Evolutionary conservation across 1,139 yeast genomes (phyloP).

Genomic region (Yamadazyma buinensis): DNA sequence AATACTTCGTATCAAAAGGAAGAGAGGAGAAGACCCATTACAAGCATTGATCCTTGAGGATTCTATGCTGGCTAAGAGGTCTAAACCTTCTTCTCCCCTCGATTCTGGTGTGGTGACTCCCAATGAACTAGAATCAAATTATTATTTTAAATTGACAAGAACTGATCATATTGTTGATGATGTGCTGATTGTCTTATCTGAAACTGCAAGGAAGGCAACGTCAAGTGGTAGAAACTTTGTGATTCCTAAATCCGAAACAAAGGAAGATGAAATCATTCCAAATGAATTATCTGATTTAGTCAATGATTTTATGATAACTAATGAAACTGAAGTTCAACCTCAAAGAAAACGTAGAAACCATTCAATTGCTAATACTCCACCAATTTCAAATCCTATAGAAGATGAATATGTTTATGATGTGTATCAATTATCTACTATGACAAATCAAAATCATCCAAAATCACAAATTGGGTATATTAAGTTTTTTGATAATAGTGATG

Average conservation of each 20-base stretch:
- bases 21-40: conserved; percentile 80
- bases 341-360: conserved; percentile 11
- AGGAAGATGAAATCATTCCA: conserved; percentile 46
- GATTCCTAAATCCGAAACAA: conserved; percentile 30
- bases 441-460: conserved; percentile 52
- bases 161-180: conserved; percentile 39
- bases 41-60: conserved; percentile 58
- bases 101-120: conserved; percentile 20
- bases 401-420: conserved; percentile 89
- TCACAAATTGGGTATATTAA: conserved; percentile 62
- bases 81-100: conserved; percentile 39
- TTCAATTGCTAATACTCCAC: conserved; percentile 1
- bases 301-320: conserved; percentile 42
- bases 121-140: conserved; percentile 12
- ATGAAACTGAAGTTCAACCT: conserved; percentile 2
- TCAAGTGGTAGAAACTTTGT: conserved; percentile 23
- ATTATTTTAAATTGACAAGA: conserved; percentile 58
- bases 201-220: conserved; percentile 8
- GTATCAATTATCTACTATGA: conserved; percentile 46
- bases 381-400: conserved; percentile 36
- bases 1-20: conserved; percentile 76
- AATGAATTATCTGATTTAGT: conserved; percentile 70
- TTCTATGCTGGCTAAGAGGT: conserved; percentile 37
- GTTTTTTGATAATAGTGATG: conserved; percentile 64
- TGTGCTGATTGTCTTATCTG: conserved; percentile 10